Conservation (phyloP, 2,329 filamentous ascomycete species). For the Mycosphaerella sp. region DNA sequence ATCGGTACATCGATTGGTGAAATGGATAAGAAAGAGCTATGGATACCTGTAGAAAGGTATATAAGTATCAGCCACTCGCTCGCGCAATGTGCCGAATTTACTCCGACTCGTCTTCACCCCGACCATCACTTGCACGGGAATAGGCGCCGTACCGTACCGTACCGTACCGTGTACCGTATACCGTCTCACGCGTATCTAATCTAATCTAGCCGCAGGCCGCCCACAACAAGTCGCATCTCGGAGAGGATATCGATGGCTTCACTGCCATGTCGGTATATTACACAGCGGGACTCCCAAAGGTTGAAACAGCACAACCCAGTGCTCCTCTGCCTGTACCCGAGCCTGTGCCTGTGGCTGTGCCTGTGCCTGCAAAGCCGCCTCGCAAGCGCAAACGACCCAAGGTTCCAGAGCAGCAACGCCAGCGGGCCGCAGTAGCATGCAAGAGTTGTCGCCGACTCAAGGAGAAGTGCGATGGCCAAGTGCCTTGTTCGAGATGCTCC, state of each 20-base stretch:
- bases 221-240: background rate
- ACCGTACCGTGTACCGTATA: too few species aligned
- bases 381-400: slow-evolving; percentile 16
- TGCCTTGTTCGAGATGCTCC: slow-evolving; percentile 16
- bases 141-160: too few species aligned
- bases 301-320: background rate
- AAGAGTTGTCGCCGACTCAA: slow-evolving; percentile 16
- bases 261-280: background rate
- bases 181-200: background rate
- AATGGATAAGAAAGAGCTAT: background rate
- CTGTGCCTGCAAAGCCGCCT: background rate
- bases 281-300: background rate
- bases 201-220: background rate
- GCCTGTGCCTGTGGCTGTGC: too few species aligned
- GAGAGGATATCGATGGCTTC: background rate
- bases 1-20: background rate
- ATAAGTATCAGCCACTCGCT: slow-evolving; percentile 1
- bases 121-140: too few species aligned
- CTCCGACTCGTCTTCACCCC: too few species aligned
- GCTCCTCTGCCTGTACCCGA: background rate
- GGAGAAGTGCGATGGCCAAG: slow-evolving; percentile 20
- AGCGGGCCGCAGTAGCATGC: slow-evolving; percentile 16
- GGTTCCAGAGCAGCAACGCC: slow-evolving; percentile 18
- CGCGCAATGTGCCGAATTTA: background rate
- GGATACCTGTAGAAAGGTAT: background rate